These are phyloP conservation scores for Chytriomyces hyalinus DNA, from an alignment of 192 early-diverging fungal species.

Conservation along the genomic window DNA sequence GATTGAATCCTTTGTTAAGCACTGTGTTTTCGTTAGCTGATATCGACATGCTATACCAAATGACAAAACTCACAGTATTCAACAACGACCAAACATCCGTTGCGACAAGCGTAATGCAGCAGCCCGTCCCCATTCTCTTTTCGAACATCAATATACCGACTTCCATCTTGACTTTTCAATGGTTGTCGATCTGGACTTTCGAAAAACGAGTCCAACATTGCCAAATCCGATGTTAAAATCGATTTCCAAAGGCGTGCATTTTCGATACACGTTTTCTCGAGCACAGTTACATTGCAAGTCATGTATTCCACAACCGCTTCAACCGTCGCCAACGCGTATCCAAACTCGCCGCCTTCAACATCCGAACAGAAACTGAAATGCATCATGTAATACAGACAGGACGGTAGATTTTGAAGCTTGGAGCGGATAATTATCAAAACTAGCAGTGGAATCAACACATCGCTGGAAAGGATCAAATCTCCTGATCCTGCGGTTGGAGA, in stretches of 20 bases:
- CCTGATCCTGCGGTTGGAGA: constrained; percentile 2
- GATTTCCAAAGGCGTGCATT: constrained; percentile 23
- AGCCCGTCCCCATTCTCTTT: constrained; percentile 31
- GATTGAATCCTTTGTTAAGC: constrained; percentile 1
- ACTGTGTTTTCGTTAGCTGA: background rate
- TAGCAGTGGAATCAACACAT: constrained; percentile 45
- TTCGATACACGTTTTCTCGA: constrained; percentile 13
- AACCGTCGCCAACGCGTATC: constrained; percentile 40
- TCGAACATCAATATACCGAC: constrained; percentile 10
- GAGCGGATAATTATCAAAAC: constrained; percentile 43
- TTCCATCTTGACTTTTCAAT: background rate
- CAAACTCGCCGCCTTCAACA: constrained; percentile 41
- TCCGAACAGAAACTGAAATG: constrained; percentile 45
- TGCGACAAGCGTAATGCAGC: constrained; percentile 15
- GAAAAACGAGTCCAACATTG: background rate
- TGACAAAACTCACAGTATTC: constrained; percentile 18
- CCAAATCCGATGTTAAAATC: constrained; percentile 10
- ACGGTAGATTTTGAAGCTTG: constrained; percentile 44
- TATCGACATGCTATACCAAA: background rate
- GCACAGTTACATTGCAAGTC: background rate
- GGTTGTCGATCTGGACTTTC: background rate
- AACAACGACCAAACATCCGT: background rate
- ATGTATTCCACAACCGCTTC: constrained; percentile 43
- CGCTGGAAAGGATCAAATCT: constrained; percentile 25
- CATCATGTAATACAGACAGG: constrained; percentile 45